Conservation (phyloP, 78 protist species). For the Dictyostelium intermedium region DNA sequence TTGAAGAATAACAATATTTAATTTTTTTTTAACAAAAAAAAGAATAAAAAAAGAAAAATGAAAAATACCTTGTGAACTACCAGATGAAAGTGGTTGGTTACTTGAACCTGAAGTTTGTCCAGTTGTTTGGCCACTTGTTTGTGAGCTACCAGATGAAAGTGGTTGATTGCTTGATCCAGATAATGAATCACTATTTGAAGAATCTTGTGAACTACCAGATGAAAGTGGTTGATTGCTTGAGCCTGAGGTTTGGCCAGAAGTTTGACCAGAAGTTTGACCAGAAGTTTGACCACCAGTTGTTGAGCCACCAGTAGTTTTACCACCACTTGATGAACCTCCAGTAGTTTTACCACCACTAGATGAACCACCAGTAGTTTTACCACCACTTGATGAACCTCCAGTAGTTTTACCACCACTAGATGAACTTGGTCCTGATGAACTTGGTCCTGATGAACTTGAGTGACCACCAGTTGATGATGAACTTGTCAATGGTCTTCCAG, state of each 20-base stretch:
- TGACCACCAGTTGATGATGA: constrained; percentile 4
- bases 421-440: neutral
- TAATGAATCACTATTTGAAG: neutral
- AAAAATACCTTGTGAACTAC: neutral
- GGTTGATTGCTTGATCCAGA: neutral
- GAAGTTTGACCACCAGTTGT: neutral
- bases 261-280: neutral
- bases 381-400: neutral
- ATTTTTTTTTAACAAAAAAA: too few species aligned
- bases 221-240: neutral
- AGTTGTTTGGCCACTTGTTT: neutral
- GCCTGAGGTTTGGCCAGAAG: neutral
- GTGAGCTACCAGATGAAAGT: neutral
- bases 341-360: neutral
- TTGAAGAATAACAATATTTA: too few species aligned
- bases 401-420: neutral
- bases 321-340: neutral
- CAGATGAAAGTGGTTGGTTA: neutral
- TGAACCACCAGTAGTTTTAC: neutral
- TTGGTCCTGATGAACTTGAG: neutral
- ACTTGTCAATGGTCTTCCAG: neutral
- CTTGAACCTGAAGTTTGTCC: neutral
- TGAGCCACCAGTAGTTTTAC: neutral
- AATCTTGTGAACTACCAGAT: neutral
- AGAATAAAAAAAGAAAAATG: neutral